Conservation (phyloP, 1,284 basidiomycete genomes). For the Fistulinella staudtii region DNA sequence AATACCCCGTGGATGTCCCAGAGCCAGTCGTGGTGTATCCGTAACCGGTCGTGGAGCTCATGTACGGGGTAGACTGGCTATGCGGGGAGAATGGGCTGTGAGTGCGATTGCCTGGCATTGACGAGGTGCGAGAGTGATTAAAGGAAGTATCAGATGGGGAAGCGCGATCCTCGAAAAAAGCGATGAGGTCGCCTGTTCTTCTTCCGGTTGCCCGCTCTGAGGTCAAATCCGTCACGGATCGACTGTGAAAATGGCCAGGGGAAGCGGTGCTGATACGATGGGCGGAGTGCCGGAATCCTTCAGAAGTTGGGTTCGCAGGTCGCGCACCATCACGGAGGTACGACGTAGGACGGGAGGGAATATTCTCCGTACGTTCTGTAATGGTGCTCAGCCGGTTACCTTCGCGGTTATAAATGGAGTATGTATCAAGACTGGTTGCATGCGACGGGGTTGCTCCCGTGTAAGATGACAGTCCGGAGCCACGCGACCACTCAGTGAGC, state of each 20-base stretch:
- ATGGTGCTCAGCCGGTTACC: constrained; percentile 52
- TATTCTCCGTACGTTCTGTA: constrained; percentile 54
- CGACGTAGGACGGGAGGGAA: constrained; percentile 45
- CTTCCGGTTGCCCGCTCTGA: constrained; percentile 44
- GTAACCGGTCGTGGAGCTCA: constrained; percentile 30
- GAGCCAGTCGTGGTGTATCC: constrained; percentile 31
- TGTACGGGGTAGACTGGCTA: constrained; percentile 42
- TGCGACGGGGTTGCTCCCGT: constrained; percentile 34
- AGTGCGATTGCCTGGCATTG: constrained; percentile 50
- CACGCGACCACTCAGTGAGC: constrained; percentile 53
- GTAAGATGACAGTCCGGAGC: constrained; percentile 36
- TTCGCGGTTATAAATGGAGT: constrained; percentile 39
- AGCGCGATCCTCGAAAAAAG: constrained; percentile 63
- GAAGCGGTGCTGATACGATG: constrained; percentile 24
- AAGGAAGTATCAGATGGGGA: constrained; percentile 29
- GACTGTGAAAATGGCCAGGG: constrained; percentile 24
- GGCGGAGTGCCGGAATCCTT: constrained; percentile 41
- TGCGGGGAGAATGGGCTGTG: constrained; percentile 49
- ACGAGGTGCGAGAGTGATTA: constrained; percentile 49
- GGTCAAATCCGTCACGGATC: constrained; percentile 24
- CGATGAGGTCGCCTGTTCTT: constrained; percentile 65
- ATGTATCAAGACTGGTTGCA: constrained; percentile 29
- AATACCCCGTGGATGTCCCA: constrained; percentile 27
- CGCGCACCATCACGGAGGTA: constrained; percentile 32
- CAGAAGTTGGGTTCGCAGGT: constrained; percentile 35